Conservation (phyloP, 2,329 filamentous ascomycete genomes). For the Colletotrichum melonis region DNA sequence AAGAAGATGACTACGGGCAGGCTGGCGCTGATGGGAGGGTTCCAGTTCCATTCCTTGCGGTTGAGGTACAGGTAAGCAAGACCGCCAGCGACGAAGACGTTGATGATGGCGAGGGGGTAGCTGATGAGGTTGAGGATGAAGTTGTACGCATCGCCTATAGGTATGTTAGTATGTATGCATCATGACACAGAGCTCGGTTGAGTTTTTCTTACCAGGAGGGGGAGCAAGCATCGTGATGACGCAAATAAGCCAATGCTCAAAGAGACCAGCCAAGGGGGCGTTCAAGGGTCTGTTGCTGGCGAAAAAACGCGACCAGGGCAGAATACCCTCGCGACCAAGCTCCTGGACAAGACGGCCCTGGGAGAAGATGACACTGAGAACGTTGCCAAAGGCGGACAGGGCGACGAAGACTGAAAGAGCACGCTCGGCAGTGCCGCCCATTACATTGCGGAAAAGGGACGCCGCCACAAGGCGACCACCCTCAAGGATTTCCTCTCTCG, state of each 20-base stretch:
- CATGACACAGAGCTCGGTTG: slow-evolving; percentile 44
- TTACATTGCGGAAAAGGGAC: slow-evolving; percentile 67
- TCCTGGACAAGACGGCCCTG: slow-evolving; percentile 75
- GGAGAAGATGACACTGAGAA: slow-evolving; percentile 75
- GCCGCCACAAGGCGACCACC: slow-evolving; percentile 65
- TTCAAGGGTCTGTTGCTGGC: slow-evolving; percentile 74
- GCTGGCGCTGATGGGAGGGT: slow-evolving; percentile 65
- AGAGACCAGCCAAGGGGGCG: slow-evolving; percentile 69
- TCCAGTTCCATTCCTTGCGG: slow-evolving; percentile 60
- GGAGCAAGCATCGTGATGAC: slow-evolving; percentile 75
- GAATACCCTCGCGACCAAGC: slow-evolving; percentile 73
- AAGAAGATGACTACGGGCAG: slow-evolving; percentile 69
- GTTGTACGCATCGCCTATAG: slow-evolving; percentile 13
- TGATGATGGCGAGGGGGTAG: slow-evolving; percentile 71
- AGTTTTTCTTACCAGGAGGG: slow-evolving; percentile 75
- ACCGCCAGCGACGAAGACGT: slow-evolving; percentile 64
- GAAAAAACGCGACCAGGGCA: slow-evolving; percentile 72
- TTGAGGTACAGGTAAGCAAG: slow-evolving; percentile 65
- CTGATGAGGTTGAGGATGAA: slow-evolving; percentile 64
- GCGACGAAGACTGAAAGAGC: slow-evolving; percentile 74
- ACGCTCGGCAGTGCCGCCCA: slow-evolving; percentile 64
- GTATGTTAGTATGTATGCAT: slow-evolving; percentile 10
- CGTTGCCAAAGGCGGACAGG: slow-evolving; percentile 75
- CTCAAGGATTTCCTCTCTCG: slow-evolving; percentile 63
- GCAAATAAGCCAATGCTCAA: slow-evolving; percentile 73